Evolutionary conservation across 495 filamentous ascomycete species (phyloP), one percentile per base, ranked within the genome.

Genomic region (Alectoria sarmentosa): DNA sequence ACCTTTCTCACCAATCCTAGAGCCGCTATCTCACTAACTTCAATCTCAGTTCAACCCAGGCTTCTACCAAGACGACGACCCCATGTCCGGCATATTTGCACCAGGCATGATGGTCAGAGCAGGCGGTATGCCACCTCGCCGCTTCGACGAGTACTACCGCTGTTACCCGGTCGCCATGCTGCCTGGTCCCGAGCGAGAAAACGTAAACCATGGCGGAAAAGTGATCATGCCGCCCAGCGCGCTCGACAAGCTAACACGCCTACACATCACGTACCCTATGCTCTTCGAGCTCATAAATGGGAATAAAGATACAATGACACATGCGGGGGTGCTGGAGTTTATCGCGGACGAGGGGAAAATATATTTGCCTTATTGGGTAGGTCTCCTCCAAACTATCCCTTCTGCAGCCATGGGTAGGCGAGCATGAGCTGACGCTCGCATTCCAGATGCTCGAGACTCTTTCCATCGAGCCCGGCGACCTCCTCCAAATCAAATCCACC

Each of bases 251-350:
- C 86, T 98, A 66, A 95, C 93, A 2, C 80, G 90, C 68, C 80
- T 98, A n/a, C 94, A 98, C 75, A 95, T 98, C 66, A 91, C 94
- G 67, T 98, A 96, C 78, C 94, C 94, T 0, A 95, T 98, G 83
- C 83, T 98, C 64, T 93, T 98, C 73, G 92, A 98, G 83, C 81
- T 98, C 38, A 86, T 87, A 63, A 98, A 98, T 74, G 92, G 92
- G 6, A 83, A 86, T 26, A 87, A 86, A 72, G 86, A 86, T 21
- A 86, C 79, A 67, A 84, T 86, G 73, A 90, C 91, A 30, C 95
- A 98, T 76, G 92, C 90, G 10, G 94, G 94, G 77, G 95, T 98
- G 57, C 76, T 98, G 66, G 94, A 98, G 73, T 98, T 98, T 72
- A 92, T 96, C 63, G 94, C 94, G 14, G 94, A 98, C 73, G 94